Conservation (phyloP, 371 early-diverging fungal species). For the Chytridium lagenaria region DNA sequence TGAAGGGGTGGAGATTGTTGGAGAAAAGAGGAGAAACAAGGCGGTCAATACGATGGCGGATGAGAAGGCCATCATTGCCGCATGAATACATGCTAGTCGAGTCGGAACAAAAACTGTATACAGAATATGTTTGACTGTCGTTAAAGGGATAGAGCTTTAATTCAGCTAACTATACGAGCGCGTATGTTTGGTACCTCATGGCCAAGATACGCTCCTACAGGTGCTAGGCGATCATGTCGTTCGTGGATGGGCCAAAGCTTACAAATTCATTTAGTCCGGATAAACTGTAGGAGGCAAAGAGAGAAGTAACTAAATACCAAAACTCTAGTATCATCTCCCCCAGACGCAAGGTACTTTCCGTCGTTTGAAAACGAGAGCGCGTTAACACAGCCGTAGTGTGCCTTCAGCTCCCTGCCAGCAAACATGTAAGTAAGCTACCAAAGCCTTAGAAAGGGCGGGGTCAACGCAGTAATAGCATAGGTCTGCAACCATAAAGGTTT, state of each 20-base stretch:
- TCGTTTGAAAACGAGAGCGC: conserved; percentile 33
- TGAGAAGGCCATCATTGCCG: conserved; percentile 46
- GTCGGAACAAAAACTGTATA: conserved; percentile 32
- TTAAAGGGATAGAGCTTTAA: no score
- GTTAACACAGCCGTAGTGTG: conserved; percentile 48
- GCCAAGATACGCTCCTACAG: conserved; percentile 19
- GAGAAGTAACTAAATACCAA: conserved; percentile 25
- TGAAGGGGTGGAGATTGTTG: background rate
- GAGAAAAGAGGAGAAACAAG: background rate
- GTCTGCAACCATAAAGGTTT: no score
- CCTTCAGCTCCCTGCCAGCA: conserved; percentile 26
- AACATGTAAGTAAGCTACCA: no score
- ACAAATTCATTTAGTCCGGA: no score
- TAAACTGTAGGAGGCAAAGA: background rate
- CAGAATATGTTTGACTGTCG: conserved; percentile 46
- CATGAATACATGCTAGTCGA: conserved; percentile 25
- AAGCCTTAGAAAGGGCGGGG: no score
- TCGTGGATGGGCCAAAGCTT: conserved; percentile 25
- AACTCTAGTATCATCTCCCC: conserved; percentile 45
- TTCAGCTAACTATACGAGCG: no score
- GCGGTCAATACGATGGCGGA: conserved; percentile 32
- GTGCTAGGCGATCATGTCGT: background rate
- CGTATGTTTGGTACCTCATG: conserved; percentile 26
- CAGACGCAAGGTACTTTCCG: conserved; percentile 35
- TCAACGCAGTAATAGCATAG: no score